phyloP scores from a whole-genome alignment of 805 yeast species.

The Millerago galiae region DNA sequence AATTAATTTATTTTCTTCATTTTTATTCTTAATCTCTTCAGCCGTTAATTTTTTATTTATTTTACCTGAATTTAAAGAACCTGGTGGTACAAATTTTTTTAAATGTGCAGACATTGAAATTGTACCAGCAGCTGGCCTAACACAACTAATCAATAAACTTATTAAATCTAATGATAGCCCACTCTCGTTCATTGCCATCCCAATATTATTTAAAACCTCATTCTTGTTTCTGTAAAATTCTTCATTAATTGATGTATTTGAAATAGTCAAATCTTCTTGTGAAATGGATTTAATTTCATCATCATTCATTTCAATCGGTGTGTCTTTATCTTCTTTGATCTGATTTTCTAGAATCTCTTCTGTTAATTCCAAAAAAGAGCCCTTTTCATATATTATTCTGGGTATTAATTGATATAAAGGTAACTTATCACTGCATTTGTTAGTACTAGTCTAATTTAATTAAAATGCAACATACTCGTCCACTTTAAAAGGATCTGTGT shows the following conservation, averaged over 20 bases:
- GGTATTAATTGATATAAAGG: constrained; percentile 52
- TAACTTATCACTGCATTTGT: constrained; percentile 26
- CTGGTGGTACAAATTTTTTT: constrained; percentile 66
- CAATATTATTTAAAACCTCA: constrained; percentile 47
- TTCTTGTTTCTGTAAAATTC: constrained; percentile 43
- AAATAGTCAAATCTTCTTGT: neutral
- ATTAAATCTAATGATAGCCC: constrained; percentile 84
- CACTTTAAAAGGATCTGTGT: constrained; percentile 17
- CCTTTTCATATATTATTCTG: constrained; percentile 47
- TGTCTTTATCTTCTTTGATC: constrained; percentile 18
- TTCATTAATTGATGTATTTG: constrained; percentile 17
- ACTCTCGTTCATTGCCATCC: constrained; percentile 78
- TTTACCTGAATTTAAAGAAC: constrained; percentile 53
- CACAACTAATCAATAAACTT: constrained; percentile 71
- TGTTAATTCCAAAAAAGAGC: constrained; percentile 50
- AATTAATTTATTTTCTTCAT: constrained; percentile 20
- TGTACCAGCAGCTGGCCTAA: constrained; percentile 79
- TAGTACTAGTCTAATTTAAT: neutral
- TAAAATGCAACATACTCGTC: constrained; percentile 17
- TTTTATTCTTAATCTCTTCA: constrained; percentile 18
- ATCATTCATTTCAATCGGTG: constrained; percentile 7
- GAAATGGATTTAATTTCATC: neutral
- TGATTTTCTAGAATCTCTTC: constrained; percentile 46
- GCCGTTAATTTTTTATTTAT: constrained; percentile 18
- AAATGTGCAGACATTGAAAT: constrained; percentile 85